A percentile compares a stretch with the other conserved stretches of the same genome.
These are phyloP conservation scores for Begonia masoniana DNA, from an alignment of 306 rosid species.

Conservation along the genomic window DNA sequence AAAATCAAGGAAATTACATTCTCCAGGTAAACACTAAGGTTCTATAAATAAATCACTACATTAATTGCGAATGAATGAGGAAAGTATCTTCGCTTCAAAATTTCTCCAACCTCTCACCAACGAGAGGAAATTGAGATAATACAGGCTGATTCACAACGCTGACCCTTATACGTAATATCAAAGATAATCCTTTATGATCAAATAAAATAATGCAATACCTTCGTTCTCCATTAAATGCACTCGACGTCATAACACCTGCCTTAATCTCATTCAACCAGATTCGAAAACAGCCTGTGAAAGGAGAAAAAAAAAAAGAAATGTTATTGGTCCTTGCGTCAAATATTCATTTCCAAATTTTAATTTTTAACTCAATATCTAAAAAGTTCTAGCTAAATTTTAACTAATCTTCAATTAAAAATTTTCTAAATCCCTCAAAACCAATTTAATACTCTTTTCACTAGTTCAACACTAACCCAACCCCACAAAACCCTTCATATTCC, in stretches of 20 bases:
- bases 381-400: no score
- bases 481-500: no score
- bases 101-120: background rate
- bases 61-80: background rate
- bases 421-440: no score
- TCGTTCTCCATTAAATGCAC: slow-evolving; percentile 72
- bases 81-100: background rate
- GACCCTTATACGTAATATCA: background rate
- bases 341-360: no score
- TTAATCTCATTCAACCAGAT: slow-evolving; percentile 67
- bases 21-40: no score
- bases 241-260: slow-evolving; percentile 52
- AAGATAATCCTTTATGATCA: background rate
- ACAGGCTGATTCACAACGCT: background rate
- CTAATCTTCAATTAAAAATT: no score
- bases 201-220: slow-evolving; percentile 39
- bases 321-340: no score
- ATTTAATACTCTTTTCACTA: no score
- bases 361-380: no score
- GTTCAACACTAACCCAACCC: no score
- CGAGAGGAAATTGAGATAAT: background rate
- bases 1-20: no score
- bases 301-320: background rate
- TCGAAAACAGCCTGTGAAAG: slow-evolving; percentile 31
- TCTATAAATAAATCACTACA: background rate